These are phyloP conservation scores for Sclerotinia spermophila DNA, from an alignment of 2,329 filamentous ascomycete genomes.

Conservation along the genomic window DNA sequence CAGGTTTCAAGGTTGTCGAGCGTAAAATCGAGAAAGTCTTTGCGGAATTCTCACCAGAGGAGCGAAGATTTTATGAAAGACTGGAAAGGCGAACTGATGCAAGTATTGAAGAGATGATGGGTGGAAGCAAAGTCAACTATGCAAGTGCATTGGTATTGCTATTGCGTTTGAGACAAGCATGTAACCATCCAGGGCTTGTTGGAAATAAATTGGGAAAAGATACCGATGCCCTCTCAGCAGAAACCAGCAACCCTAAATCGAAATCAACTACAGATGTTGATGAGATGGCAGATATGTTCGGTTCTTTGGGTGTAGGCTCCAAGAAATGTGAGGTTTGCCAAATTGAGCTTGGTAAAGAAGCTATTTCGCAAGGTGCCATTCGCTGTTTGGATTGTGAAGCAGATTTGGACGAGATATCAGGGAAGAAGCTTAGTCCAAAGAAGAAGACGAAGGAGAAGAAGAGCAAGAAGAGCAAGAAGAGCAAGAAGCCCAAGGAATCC, in stretches of 20 bases:
- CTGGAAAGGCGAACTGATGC: conserved; percentile 81
- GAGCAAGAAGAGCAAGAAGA: conserved; percentile 36
- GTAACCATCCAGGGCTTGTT: conserved; percentile 88
- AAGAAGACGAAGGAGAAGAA: conserved; percentile 41
- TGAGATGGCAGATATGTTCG: conserved; percentile 79
- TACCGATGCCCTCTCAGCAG: conserved; percentile 74
- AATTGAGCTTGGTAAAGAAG: conserved; percentile 33
- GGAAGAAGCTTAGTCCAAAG: conserved; percentile 42
- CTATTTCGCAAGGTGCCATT: conserved; percentile 44
- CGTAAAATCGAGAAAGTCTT: conserved; percentile 80
- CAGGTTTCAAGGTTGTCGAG: conserved; percentile 85
- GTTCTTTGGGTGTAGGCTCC: conserved; percentile 59
- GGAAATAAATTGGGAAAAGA: conserved; percentile 83
- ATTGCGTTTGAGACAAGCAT: conserved; percentile 86
- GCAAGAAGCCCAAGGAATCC: conserved; percentile 26
- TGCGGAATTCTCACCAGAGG: conserved; percentile 72
- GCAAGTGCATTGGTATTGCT: conserved; percentile 90
- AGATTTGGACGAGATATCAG: conserved; percentile 62
- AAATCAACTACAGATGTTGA: conserved; percentile 61
- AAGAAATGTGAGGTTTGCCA: conserved; percentile 39
- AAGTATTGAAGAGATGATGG: conserved; percentile 86
- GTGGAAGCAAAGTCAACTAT: conserved; percentile 74
- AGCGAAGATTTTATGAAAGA: conserved; percentile 80
- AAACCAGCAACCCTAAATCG: conserved; percentile 43
- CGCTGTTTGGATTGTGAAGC: conserved; percentile 71